A percentile compares a stretch with the other conserved stretches of the same genome.
Evolutionary conservation across 2,329 filamentous ascomycete genomes (phyloP).

Genomic region (Corniculantispora saksenae): DNA sequence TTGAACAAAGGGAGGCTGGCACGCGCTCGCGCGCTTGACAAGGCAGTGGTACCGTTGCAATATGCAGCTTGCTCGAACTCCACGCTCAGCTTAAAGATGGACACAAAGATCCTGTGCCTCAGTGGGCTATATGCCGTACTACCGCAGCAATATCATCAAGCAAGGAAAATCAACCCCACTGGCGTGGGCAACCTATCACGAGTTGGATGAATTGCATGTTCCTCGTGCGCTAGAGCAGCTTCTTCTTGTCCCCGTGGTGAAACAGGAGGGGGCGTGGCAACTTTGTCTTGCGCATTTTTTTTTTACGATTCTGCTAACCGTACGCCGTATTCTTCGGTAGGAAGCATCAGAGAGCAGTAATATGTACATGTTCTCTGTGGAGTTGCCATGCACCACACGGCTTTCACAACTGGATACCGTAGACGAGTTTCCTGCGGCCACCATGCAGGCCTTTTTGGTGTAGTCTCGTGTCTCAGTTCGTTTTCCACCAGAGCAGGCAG

Average conservation of each 20-base stretch:
- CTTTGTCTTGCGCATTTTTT: neutral
- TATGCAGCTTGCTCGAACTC: neutral
- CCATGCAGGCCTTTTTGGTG: neutral
- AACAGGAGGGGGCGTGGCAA: neutral
- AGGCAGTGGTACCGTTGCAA: neutral
- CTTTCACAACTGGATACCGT: neutral
- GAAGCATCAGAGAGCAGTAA: neutral
- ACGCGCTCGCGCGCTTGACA: neutral
- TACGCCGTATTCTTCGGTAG: too few species aligned
- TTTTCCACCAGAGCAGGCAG: neutral
- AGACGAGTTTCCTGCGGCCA: neutral
- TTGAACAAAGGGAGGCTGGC: neutral
- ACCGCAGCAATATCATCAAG: neutral
- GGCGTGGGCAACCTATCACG: neutral
- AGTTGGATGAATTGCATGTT: neutral
- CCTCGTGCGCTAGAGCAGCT: neutral
- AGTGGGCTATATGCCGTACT: slow-evolving; percentile 1
- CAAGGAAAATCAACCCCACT: neutral
- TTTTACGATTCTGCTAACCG: neutral
- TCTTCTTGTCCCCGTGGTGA: neutral
- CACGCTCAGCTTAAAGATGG: neutral
- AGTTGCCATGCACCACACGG: neutral
- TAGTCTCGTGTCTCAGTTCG: slow-evolving; percentile 1
- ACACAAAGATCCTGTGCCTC: neutral
- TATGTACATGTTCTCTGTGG: neutral